Base-by-base conservation (phyloP, 805 yeast genomes). In the Kluyveromyces dobzhanskii region DNA sequence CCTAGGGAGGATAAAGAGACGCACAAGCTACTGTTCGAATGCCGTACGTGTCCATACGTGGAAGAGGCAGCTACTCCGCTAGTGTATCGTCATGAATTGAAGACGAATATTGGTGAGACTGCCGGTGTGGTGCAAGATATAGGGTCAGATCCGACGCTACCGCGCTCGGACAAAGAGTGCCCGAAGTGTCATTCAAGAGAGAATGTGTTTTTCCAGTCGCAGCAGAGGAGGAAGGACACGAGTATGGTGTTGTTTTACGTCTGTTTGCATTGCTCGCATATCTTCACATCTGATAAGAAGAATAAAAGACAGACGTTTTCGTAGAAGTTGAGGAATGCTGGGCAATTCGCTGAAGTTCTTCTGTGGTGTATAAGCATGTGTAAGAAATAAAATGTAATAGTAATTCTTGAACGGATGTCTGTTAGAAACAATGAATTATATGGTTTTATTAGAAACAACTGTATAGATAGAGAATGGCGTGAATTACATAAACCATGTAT, bases 111-210 rank as follows among this genome's bases (percentile, higher is more conserved):
- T 47, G 95, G 66, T 56, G 97, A 85, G 57, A 90, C 96, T 2
- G 97, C 97, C 1, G 97, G 97, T 52, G 95, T 85, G 39, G 95
- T 92, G 29, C 88, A 85, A 58, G 97, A 90, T 61, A 84, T 92
- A 48, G 97, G 96, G 1, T 71, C 80, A 17, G 99, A 92, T 62
- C 97, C 97, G n/a, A 92, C 98, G 2, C 78, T 92, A 56, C 99
- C 99, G 40, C 72, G 97, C 48, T 83, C 95, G 1, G 92, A 90
- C 60, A 85, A 85, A 56, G 88, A 84, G 52, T 92, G 99, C 62
- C 95, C 97, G 3, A 71, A 73, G 39, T 92, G 99, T 64, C 80
- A 75, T 50, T 81, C 83, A 44, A 77, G 78, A 47, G 95, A 88
- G 50, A 85, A 95, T 62, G 98, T 92, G 29, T 92, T 92, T 59